Evolutionary conservation across 495 filamentous ascomycete species (phyloP), one percentile per base, ranked within the genome.

Genomic region (Hypoxylon rickii): DNA sequence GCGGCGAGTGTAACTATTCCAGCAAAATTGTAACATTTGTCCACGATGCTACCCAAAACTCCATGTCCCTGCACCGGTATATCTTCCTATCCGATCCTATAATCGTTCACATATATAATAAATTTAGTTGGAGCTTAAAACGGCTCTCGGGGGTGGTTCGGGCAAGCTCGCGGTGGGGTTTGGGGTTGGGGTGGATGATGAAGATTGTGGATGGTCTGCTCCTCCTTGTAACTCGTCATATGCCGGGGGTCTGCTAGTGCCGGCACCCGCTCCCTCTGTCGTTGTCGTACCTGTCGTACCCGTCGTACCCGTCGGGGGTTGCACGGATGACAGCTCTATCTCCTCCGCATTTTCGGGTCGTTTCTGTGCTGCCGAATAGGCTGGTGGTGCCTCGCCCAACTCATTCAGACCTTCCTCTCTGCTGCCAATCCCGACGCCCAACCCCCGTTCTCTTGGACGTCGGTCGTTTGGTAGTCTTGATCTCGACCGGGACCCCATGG

Each of bases 361-460:
- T 44, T 67, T 67, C 21, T 58, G 61, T 21, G 61, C 32, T 2
- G 68, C 51, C 7, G 61, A 66, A 49, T 85, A 85, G 1, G 81
- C 80, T 29, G 82, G 82, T 19, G 82, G 82, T 10, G 82, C 77
- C 64, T 83, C 80, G 17, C 81, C 82, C 7, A 77, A 67, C 68
- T 83, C 80, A 57, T 85, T 77, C 24, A 85, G 69, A 4, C 82
- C 82, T 55, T 83, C 79, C 24, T 76, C 73, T 18, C 51, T 52
- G 31, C 60, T 69, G 7, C 41, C 60, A 24, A 57, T 31, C 13
- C 51, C 51, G 4, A 61, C 13, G 5, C 55, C 53, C 7, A 61
- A 13, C 37, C 65, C 44, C 19, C 51, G 42, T 17, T 51, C 44
- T 11, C 52, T 11, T 34, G 51, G 19, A 22, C 49, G 58, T 2